Base-by-base conservation (phyloP, 2,329 filamentous ascomycete species). In the Diaporthe destruens region DNA sequence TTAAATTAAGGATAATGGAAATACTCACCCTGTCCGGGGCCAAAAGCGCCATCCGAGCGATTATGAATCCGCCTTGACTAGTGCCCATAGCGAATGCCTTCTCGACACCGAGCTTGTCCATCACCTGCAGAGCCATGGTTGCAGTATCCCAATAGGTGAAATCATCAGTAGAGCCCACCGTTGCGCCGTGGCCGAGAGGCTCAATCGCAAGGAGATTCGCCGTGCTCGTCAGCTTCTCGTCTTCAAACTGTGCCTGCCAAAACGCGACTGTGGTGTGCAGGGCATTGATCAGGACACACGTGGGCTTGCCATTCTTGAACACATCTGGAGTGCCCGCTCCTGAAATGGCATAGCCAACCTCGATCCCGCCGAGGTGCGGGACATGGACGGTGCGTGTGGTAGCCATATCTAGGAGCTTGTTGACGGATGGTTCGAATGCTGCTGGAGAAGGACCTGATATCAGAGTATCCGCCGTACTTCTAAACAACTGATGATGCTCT, bases 81-180 rank as follows among this genome's bases (percentile, higher is more conserved):
- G 86, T 87, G n/a, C 87, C 87, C 9, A 88, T 77, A 0, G 84
- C 83, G 75, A 87, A 88, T 0, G 85, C 86, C 79, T 85, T 85
- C n/a, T 81, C 67, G n/a, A 88, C 81, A 1, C 82, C 81, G 1
- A 89, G 81, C 5, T 82, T 82, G 53, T 89, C 85, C 83, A 91
- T 82, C 1, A 88, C 87, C 79, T 91, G 87, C 11, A 89, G 79
- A 16, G 85, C 84, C 85, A 90, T 85, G 74, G 83, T 80, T 53
- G 87, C 87, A 1, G 86, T 80, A 77, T 89, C 87, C 87, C 87
- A 89, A 79, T 87, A 88, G 1, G 85, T 88, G 76, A 87, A 89
- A 70, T 86, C 83, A 75, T 87, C 85, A 0, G 77, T 76, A 16
- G 78, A 69, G 69, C 77, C 81, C 65, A 77, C 80, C 1, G 86